Evolutionary conservation across 768 basidiomycete genomes (phyloP).

Genomic region (Trametes maxima): DNA sequence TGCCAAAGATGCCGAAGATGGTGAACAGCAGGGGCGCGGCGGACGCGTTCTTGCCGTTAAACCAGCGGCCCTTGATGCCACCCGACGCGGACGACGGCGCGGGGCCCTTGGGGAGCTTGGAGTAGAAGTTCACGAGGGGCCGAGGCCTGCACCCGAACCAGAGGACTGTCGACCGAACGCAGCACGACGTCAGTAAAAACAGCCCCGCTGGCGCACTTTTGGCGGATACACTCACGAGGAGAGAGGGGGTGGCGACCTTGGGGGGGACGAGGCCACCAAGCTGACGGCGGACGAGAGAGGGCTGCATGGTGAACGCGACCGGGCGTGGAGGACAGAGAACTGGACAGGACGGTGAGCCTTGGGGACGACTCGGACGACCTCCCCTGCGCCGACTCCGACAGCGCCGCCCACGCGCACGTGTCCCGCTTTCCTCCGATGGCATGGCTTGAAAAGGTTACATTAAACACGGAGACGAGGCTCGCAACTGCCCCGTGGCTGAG

Average conservation of each 20-base stretch:
- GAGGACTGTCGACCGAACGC: constrained; percentile 57
- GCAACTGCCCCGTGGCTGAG: constrained; percentile 68
- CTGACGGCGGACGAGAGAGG: constrained; percentile 82
- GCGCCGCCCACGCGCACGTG: constrained; percentile 2
- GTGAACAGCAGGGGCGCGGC: constrained; percentile 65
- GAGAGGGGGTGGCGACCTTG: constrained; percentile 90
- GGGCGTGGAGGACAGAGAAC: constrained; percentile 15
- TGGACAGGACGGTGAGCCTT: constrained; percentile 8
- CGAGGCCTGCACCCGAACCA: constrained; percentile 78
- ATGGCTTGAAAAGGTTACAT: too few relatives aligned
- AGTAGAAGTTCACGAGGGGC: constrained; percentile 94
- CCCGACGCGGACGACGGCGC: constrained; percentile 55
- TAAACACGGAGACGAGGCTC: too few relatives aligned
- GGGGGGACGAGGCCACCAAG: constrained; percentile 88
- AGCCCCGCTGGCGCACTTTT: neutral
- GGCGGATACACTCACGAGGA: constrained; percentile 62
- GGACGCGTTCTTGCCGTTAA: constrained; percentile 85
- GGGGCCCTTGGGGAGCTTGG: constrained; percentile 91
- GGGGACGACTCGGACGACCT: neutral
- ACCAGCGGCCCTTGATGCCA: constrained; percentile 81
- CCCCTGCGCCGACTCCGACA: neutral
- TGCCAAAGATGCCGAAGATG: constrained; percentile 66
- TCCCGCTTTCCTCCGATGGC: constrained; percentile 14
- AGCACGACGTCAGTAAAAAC: constrained; percentile 2
- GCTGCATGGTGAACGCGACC: constrained; percentile 60